A percentile compares a stretch with the other conserved stretches of the same genome.
Evolutionary conservation across 2,329 filamentous ascomycete genomes (phyloP).

Genomic region (Nemania serpens): DNA sequence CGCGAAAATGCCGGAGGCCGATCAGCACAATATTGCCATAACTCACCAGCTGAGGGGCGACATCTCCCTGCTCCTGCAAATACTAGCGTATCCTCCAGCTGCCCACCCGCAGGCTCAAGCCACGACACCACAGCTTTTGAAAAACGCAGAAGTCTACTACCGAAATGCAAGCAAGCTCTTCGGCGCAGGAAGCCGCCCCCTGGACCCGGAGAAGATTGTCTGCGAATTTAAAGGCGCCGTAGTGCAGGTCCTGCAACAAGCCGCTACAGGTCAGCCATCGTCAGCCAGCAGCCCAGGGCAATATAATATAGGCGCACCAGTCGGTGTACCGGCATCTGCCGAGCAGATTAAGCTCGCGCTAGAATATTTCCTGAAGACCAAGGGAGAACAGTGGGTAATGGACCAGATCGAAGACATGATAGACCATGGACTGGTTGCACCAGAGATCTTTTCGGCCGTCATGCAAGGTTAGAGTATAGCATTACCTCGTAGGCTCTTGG

Average conservation of each 20-base stretch:
- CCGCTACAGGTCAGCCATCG: slow-evolving; percentile 2
- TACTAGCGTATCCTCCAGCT: slow-evolving; percentile 35
- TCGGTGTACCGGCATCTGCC: slow-evolving; percentile 2
- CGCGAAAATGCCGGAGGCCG: slow-evolving; percentile 17
- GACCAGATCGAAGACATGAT: slow-evolving; percentile 25
- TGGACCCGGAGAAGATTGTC: slow-evolving; percentile 11
- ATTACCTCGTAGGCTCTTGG: neutral
- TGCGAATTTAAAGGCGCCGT: slow-evolving; percentile 29
- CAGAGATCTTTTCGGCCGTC: slow-evolving; percentile 20
- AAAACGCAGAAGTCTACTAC: slow-evolving; percentile 41
- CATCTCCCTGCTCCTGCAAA: slow-evolving; percentile 35
- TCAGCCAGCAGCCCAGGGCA: slow-evolving; percentile 18
- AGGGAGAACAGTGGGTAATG: slow-evolving; percentile 20
- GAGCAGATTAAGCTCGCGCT: slow-evolving; percentile 18
- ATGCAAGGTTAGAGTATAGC: neutral
- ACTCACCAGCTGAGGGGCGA: slow-evolving; percentile 40
- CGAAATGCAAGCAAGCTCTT: slow-evolving; percentile 39
- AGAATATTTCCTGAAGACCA: neutral
- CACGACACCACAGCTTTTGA: slow-evolving; percentile 34
- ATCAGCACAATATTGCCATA: slow-evolving; percentile 26
- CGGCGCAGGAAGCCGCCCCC: slow-evolving; percentile 11
- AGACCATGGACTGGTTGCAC: slow-evolving; percentile 15
- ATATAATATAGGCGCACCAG: neutral
- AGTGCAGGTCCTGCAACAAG: slow-evolving; percentile 23
- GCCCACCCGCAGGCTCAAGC: slow-evolving; percentile 32